Conservation (phyloP, 1,139 yeast genomes). For the Geotrichum australiense region DNA sequence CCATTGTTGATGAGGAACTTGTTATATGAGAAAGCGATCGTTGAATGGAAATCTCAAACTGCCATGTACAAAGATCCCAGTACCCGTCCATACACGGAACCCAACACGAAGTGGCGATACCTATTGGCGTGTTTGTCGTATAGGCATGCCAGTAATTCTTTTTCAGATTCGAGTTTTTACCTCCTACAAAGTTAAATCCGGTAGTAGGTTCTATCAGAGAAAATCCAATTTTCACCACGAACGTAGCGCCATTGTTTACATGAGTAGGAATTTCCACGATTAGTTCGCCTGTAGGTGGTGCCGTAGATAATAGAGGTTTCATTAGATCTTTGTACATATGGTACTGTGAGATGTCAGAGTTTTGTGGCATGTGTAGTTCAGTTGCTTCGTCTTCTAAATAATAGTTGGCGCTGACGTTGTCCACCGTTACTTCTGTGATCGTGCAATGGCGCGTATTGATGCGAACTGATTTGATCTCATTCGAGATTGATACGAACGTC, state of each 20-base stretch:
- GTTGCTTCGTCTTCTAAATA: constrained; percentile 45
- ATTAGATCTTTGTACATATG: constrained; percentile 60
- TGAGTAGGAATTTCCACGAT: constrained; percentile 53
- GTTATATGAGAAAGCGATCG: constrained; percentile 72
- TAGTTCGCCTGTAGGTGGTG: constrained; percentile 58
- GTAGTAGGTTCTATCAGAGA: constrained; percentile 57
- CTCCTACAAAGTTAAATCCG: constrained; percentile 73
- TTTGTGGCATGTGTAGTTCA: constrained; percentile 41
- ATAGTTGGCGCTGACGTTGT: constrained; percentile 48
- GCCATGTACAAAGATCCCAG: constrained; percentile 92
- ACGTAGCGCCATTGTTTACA: constrained; percentile 38
- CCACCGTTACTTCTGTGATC: constrained; percentile 57
- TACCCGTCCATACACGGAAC: constrained; percentile 90
- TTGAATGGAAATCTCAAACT: constrained; percentile 74
- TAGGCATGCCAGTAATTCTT: constrained; percentile 71
- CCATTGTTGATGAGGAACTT: constrained; percentile 13
- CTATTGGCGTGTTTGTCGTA: constrained; percentile 71
- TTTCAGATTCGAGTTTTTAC: constrained; percentile 32
- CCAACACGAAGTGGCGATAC: constrained; percentile 88
- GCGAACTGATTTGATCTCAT: constrained; percentile 46
- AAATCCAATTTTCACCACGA: constrained; percentile 65
- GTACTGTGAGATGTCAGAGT: constrained; percentile 49
- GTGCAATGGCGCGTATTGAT: constrained; percentile 71
- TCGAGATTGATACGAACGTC: constrained; percentile 39
- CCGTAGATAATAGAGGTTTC: constrained; percentile 40